These are phyloP conservation scores for Chiua virens DNA, from an alignment of 768 basidiomycete species.

Conservation along the genomic window DNA sequence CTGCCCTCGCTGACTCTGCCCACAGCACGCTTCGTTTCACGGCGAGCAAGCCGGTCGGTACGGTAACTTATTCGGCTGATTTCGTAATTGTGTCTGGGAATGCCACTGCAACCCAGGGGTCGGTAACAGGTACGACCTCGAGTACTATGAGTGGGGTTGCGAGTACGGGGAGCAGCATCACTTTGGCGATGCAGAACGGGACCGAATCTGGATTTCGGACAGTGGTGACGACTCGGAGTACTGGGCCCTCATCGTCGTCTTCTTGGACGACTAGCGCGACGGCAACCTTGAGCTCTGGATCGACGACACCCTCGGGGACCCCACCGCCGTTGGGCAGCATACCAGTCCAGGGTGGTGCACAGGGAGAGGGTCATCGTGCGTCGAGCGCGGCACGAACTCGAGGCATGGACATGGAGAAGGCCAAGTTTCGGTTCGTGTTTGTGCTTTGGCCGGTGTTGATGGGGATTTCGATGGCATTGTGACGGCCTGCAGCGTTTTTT, in stretches of 20 bases:
- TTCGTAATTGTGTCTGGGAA: conserved; percentile 42
- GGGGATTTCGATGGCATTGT: conserved; percentile 57
- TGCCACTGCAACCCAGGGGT: conserved; percentile 7
- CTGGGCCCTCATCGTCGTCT: conserved; percentile 1
- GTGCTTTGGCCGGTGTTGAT: conserved; percentile 57
- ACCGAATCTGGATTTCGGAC: conserved; percentile 1
- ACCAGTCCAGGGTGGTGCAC: no score
- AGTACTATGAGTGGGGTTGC: no score
- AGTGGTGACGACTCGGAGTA: background rate
- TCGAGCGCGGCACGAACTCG: conserved; percentile 26
- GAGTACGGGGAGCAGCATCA: background rate
- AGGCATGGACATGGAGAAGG: conserved; percentile 32
- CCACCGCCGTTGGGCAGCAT: conserved; percentile 11
- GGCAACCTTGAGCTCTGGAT: background rate
- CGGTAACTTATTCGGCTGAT: conserved; percentile 49
- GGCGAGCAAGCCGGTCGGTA: conserved; percentile 20
- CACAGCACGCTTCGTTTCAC: conserved; percentile 36
- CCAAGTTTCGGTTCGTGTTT: conserved; percentile 49
- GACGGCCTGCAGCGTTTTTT: no score
- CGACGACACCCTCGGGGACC: conserved; percentile 2
- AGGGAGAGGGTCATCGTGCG: conserved; percentile 4
- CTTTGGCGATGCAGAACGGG: conserved; percentile 7
- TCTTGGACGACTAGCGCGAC: background rate
- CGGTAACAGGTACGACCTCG: background rate
- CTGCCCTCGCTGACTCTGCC: background rate